phyloP scores from a whole-genome alignment of 805 yeast genomes.

The Starmera quercuum region DNA sequence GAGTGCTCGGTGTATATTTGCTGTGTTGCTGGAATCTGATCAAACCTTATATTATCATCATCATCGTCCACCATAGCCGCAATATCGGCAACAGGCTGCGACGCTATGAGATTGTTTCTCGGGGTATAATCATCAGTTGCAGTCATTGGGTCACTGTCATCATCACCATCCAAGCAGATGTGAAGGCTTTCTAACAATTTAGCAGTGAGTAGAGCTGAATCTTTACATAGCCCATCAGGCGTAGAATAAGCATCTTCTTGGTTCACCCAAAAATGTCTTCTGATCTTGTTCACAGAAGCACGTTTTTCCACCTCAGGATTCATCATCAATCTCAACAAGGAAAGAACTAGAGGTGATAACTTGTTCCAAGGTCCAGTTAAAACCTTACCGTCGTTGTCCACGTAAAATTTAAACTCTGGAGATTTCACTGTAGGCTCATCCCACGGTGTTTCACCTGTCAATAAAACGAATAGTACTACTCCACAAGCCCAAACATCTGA shows the following conservation, averaged over 20 bases:
- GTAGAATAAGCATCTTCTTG: constrained; percentile 35
- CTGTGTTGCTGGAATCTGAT: constrained; percentile 31
- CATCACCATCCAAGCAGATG: constrained; percentile 29
- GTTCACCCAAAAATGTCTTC: constrained; percentile 49
- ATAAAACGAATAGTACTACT: constrained; percentile 49
- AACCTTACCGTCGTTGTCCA: constrained; percentile 38
- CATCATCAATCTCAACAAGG: constrained; percentile 45
- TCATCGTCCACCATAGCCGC: constrained; percentile 35
- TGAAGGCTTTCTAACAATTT: constrained; percentile 43
- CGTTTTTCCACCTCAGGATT: constrained; percentile 41
- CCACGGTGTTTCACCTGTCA: constrained; percentile 70
- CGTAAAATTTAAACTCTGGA: constrained; percentile 34
- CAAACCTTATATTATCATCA: constrained; percentile 10
- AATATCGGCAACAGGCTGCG: constrained; percentile 41
- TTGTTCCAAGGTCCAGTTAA: constrained; percentile 46
- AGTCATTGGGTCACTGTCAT: not conserved
- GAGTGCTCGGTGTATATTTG: constrained; percentile 31
- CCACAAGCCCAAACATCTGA: constrained; percentile 72
- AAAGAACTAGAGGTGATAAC: constrained; percentile 39
- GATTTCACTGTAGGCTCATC: constrained; percentile 52
- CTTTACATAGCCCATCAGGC: constrained; percentile 41
- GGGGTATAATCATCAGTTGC: constrained; percentile 9
- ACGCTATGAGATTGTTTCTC: constrained; percentile 21
- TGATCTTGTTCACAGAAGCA: constrained; percentile 30
- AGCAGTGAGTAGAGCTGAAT: constrained; percentile 43